These are phyloP conservation scores for Capsicum pubescens DNA, from an alignment of 257 asterid species.

Conservation along the genomic window DNA sequence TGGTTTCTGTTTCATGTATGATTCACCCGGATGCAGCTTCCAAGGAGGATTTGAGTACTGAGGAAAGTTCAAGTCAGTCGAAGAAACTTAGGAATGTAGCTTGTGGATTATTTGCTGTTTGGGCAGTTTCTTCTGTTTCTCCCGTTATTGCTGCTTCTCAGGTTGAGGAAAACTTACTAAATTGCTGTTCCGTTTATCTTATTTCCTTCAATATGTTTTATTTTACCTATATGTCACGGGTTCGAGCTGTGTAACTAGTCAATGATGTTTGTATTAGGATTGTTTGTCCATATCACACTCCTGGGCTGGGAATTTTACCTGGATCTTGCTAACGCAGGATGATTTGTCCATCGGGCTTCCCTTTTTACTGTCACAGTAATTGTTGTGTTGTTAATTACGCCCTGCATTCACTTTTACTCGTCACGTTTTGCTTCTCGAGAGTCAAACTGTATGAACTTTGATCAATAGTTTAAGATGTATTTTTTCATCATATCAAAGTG, in stretches of 20 bases:
- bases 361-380: background rate
- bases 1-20: background rate
- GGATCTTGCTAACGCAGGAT: too few relatives aligned
- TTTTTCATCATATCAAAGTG: too few relatives aligned
- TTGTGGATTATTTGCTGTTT: slow-evolving; percentile 86
- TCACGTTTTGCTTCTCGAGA: too few relatives aligned
- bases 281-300: too few relatives aligned
- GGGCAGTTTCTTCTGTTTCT: slow-evolving; percentile 73
- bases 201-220: background rate
- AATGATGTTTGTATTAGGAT: too few relatives aligned
- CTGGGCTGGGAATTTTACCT: too few relatives aligned
- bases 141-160: slow-evolving; percentile 82
- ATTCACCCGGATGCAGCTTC: slow-evolving; percentile 43
- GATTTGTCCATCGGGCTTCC: background rate
- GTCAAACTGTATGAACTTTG: too few relatives aligned
- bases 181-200: background rate
- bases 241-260: background rate
- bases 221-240: background rate
- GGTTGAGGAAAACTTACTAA: slow-evolving; percentile 37
- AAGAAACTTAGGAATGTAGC: slow-evolving; percentile 76
- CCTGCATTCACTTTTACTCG: too few relatives aligned
- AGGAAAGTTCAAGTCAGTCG: slow-evolving; percentile 41
- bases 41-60: slow-evolving; percentile 40
- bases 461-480: too few relatives aligned
- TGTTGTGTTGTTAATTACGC: background rate